Evolutionary conservation across 805 yeast species (phyloP).

Genomic region (Yarrowia sp.): DNA sequence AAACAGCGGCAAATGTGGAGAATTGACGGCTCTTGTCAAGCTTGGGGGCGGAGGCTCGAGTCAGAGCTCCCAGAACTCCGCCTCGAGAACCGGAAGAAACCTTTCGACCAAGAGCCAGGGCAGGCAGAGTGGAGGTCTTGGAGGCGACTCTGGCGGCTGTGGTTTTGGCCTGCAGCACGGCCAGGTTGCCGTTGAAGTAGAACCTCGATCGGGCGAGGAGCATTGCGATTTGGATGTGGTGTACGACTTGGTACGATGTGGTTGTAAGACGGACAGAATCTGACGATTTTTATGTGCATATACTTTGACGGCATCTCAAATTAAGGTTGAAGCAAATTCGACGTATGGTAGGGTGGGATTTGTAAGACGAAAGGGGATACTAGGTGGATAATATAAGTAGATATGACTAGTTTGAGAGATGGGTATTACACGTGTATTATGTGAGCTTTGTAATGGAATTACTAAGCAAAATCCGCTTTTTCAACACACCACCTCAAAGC

Average conservation of each 20-base stretch:
- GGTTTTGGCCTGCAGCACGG: slow-evolving; percentile 34
- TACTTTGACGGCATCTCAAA: slow-evolving; percentile 4
- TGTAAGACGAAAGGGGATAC: background rate
- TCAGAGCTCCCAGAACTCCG: slow-evolving; percentile 26
- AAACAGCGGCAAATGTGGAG: slow-evolving; percentile 28
- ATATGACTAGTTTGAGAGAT: too few relatives aligned
- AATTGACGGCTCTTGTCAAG: slow-evolving; percentile 36
- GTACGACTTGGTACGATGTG: too few relatives aligned
- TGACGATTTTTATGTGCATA: slow-evolving; percentile 33
- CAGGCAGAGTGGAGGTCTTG: slow-evolving; percentile 37
- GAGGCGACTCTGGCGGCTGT: slow-evolving; percentile 24
- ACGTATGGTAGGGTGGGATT: slow-evolving; percentile 4
- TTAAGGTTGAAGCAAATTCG: background rate
- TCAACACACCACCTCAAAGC: background rate
- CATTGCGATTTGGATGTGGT: slow-evolving; percentile 4
- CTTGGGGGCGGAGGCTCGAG: slow-evolving; percentile 24
- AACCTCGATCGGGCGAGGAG: slow-evolving; percentile 38
- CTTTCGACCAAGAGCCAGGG: slow-evolving; percentile 32
- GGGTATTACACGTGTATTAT: too few relatives aligned
- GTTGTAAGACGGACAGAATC: background rate
- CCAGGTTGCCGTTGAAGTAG: slow-evolving; percentile 38
- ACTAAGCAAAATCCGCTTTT: background rate
- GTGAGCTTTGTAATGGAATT: too few relatives aligned
- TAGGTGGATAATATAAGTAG: too few relatives aligned
- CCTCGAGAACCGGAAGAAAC: slow-evolving; percentile 22